Evolutionary conservation across 163 green algal species (phyloP), one percentile per base, ranked within the genome.

Genomic region (Botryococcus braunii): DNA sequence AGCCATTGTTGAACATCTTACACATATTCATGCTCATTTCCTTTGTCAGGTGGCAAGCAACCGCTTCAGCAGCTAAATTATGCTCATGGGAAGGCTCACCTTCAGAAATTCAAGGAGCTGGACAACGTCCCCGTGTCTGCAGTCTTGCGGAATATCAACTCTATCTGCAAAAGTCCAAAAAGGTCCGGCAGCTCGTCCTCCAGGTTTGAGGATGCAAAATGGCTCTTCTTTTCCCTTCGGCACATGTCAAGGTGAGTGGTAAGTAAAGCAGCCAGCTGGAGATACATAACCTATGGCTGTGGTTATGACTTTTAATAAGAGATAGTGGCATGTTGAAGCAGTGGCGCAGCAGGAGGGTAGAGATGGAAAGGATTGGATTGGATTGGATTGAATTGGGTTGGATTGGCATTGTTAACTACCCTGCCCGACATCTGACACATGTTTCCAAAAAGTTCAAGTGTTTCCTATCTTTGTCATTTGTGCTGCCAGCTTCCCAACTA

Each of bases 71-170:
- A 65, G 35, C 38, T 25, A 1, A 3, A 21, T 60, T 17, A 40
- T 39, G 32, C 0, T 49, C 2, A 41, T 52, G 11, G 35, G 8
- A 41, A 37, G 40, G 34, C n/a, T 37, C 6, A 77, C 77, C 77
- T 84, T 63, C 21, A 77, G 5, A 43, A 85, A 82, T 65, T 86
- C 80, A 46, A 86, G 68, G 5, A 85, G 57, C 46, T 72, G 66
- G 34, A 70, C 48, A 56, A 86, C 58, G 58, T 82, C 66, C n/a
- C 74, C 76, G 23, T 47, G 40, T 6, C 43, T 34, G 58, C 74
- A 74, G 48, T 74, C 79, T 13, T 34, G 48, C 13, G 71, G 76
- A 63, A 85, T 13, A 11, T 37, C 34, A 38, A 46, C 1, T n/a
- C 11, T 5, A 7, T 35, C 11, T 3, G 52, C n/a, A 47, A 70